Evolutionary conservation across 2,329 filamentous ascomycete species (phyloP).

Genomic region (Fusarium concolor): DNA sequence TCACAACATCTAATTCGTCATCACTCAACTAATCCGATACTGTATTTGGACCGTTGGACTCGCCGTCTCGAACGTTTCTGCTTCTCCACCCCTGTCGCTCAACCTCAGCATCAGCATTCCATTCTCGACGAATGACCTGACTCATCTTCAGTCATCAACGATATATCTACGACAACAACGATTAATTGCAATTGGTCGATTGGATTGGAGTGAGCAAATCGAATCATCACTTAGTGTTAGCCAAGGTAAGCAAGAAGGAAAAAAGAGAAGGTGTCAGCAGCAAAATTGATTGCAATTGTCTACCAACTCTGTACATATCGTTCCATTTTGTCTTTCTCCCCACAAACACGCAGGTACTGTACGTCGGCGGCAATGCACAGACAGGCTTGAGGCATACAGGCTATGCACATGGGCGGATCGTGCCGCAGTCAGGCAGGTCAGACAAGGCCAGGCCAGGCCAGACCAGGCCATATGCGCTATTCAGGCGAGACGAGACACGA

Average conservation of each 20-base stretch:
- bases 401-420: conserved; percentile 29
- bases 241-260: conserved; percentile 32
- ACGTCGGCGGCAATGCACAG: conserved; percentile 22
- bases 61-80: conserved; percentile 15
- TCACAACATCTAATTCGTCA: conserved; percentile 13
- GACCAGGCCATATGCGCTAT: conserved; percentile 7
- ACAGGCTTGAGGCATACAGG: conserved; percentile 15
- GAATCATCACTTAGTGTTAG: background rate
- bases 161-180: conserved; percentile 19
- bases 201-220: background rate
- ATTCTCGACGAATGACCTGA: conserved; percentile 32
- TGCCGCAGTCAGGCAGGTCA: conserved; percentile 16
- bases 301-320: conserved; percentile 11
- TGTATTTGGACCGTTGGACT: conserved; percentile 12
- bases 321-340: conserved; percentile 24
- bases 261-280: conserved; percentile 10
- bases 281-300: conserved; percentile 28
- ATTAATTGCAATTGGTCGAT: conserved; percentile 10
- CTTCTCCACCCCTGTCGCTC: conserved; percentile 11
- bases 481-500: conserved; percentile 29
- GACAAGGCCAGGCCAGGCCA: background rate
- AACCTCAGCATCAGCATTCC: conserved; percentile 31
- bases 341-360: conserved; percentile 34
- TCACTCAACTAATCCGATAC: conserved; percentile 11
- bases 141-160: conserved; percentile 21